Evolutionary conservation across 306 rosid species (phyloP).

Genomic region (Canavalia ensiformis): DNA sequence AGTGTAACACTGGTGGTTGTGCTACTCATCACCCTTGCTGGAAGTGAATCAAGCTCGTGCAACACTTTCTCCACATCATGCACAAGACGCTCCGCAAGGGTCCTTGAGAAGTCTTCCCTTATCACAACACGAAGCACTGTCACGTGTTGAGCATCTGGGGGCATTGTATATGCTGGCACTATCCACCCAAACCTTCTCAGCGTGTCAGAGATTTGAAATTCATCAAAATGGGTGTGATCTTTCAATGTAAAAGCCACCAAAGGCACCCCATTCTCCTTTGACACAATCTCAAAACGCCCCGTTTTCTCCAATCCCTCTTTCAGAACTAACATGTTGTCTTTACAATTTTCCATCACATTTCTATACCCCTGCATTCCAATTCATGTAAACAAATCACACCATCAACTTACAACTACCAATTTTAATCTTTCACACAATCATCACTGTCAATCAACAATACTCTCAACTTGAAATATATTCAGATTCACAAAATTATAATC

Average conservation of each 20-base stretch:
- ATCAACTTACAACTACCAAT: background rate
- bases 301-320: slow-evolving; percentile 79
- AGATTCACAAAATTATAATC: background rate
- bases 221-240: slow-evolving; percentile 65
- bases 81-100: slow-evolving; percentile 89
- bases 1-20: slow-evolving; percentile 42
- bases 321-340: slow-evolving; percentile 86
- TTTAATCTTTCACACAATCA: background rate
- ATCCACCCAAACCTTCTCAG: slow-evolving; percentile 92
- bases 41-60: slow-evolving; percentile 80
- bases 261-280: slow-evolving; percentile 89
- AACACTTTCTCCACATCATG: slow-evolving; percentile 69
- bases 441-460: background rate
- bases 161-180: slow-evolving; percentile 96
- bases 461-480: background rate
- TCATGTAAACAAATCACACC: background rate
- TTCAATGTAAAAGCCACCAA: slow-evolving; percentile 89
- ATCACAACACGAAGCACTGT: slow-evolving; percentile 90
- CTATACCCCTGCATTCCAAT: slow-evolving; percentile 70
- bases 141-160: slow-evolving; percentile 81
- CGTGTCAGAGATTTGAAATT: slow-evolving; percentile 79
- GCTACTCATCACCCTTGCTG: slow-evolving; percentile 54
- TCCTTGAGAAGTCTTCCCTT: slow-evolving; percentile 88
- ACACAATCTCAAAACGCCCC: slow-evolving; percentile 72
- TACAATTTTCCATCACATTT: slow-evolving; percentile 91